Base-by-base conservation (phyloP, 179 eudicot genomes). In the Silene noctiflora region DNA sequence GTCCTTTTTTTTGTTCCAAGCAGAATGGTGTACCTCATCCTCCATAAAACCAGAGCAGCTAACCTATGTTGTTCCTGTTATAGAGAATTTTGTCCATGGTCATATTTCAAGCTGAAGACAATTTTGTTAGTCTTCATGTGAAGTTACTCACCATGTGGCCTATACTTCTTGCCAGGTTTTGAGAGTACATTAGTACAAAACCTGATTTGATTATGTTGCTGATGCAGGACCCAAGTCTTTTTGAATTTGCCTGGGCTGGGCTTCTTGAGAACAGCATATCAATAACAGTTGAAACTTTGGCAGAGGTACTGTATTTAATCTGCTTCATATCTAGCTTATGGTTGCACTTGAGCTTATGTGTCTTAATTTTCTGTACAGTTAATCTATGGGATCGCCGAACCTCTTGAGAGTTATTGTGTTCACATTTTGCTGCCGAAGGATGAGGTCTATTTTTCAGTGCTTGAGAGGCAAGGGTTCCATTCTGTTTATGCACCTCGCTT, bases 211-310 rank as follows among this genome's bases (percentile, higher is more conserved):
- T 22, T 39, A 14, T 72, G n/a, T 64, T 14, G 63, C 62, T 78
- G 71, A 71, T 84, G 35, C 84, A 94, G 98, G 98, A 94, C 78
- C 85, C 89, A 46, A 76, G 89, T 62, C 83, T 94, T 74, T 95
- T 94, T 67, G 98, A 94, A 83, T 89, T 87, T 89, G 98, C 97
- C 61, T 94, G 98, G 97, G 76, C 86, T 79, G 98, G 92, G 88
- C 91, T 94, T 89, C 90, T 90, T 79, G 97, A 94, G 69, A 86
- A 82, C 73, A 89, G 87, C 74, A 86, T 88, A 71, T 77, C 91
- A 21, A 86, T 85, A 56, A 87, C 90, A 55, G 93, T 80, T 33
- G 86, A 84, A 71, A 89, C 91, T 81, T 85, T 94, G 77, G 96
- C 98, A 65, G 93, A 94, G 98, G 98, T 94, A 91, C 80, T 62